Base-by-base conservation (phyloP, 257 asterid genomes). In the Anisodus acutangulus region DNA sequence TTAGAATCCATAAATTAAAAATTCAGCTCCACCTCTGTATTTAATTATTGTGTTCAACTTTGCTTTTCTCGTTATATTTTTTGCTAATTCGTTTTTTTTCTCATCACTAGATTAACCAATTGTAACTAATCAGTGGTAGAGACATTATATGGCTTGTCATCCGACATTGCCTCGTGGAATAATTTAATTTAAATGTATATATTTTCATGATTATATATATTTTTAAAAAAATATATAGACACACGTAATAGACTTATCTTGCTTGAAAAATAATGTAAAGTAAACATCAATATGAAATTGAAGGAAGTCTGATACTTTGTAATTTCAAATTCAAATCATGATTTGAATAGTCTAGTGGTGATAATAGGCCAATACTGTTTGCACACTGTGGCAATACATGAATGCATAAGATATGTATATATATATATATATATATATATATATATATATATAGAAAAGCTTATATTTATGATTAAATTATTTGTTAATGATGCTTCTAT, bases 401-500 rank as follows among this genome's bases (percentile, higher is more conserved):
- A 37, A 15, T 35, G 5, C 54, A 12, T 31, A 10, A 39, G 8
- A 12, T 1, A 68, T 31, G 35, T 3, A 70, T 8, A 6, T 41
- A 10, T n/a, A n/a, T n/a, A n/a, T n/a, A n/a, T n/a, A n/a, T n/a
- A n/a, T n/a, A n/a, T n/a, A n/a, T n/a, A n/a, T n/a, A n/a, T n/a
- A n/a, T n/a, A n/a, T n/a, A 68, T 31, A 68, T 3, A 70, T 8
- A 6, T 41, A 10, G 26, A 70, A 13, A 69, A 31, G 51, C 51
- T 31, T 31, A 22, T 31, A 22, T 72, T 62, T 45, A n/a, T 80
- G 45, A 80, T 80, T 68, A 68, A 31, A 35, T 67, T 12, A 19
- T 57, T 49, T 45, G 76, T 26, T 60, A 66, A 4, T 62, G 59
- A 80, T 80, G 59, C 26, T 41, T 70, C 26, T 37, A 70, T 70